These are phyloP conservation scores for Fusarium pseudocircinatum DNA, from an alignment of 2,329 filamentous ascomycete genomes.

Conservation along the genomic window DNA sequence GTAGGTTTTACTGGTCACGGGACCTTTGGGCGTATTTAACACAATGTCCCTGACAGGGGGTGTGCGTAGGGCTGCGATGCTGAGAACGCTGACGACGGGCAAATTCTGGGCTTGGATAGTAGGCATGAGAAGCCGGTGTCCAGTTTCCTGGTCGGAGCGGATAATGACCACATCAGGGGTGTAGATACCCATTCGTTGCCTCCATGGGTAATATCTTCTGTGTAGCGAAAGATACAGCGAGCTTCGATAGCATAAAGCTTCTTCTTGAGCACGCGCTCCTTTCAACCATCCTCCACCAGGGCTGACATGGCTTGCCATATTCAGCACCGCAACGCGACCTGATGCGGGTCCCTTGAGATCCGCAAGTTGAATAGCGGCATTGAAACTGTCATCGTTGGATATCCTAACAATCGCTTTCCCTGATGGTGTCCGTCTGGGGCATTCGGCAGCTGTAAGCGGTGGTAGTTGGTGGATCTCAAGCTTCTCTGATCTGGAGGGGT, in stretches of 20 bases:
- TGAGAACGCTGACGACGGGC: conserved; percentile 68
- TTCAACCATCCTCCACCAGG: conserved; percentile 72
- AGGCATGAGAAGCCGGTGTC: conserved; percentile 57
- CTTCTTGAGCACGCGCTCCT: conserved; percentile 73
- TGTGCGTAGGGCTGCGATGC: conserved; percentile 63
- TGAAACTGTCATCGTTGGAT: conserved; percentile 66
- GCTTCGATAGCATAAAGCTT: conserved; percentile 72
- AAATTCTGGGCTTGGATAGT: conserved; percentile 45
- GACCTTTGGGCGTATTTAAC: conserved; percentile 24
- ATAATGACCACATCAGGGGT: conserved; percentile 69
- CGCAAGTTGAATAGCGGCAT: conserved; percentile 60
- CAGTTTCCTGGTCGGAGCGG: conserved; percentile 57
- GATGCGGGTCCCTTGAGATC: conserved; percentile 37
- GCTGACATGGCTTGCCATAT: conserved; percentile 67
- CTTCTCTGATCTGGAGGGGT: conserved; percentile 51
- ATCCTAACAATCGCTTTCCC: conserved; percentile 55
- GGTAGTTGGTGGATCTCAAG: conserved; percentile 43
- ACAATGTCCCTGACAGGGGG: conserved; percentile 48
- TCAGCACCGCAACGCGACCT: conserved; percentile 66
- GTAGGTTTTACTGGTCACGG: conserved; percentile 51
- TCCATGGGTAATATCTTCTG: conserved; percentile 62
- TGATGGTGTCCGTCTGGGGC: conserved; percentile 52
- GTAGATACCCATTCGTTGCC: conserved; percentile 63
- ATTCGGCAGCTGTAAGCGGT: conserved; percentile 52
- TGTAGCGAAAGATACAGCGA: conserved; percentile 61